phyloP scores from a whole-genome alignment of 2,329 filamentous ascomycete genomes.

The Aspergillus hiratsukae region DNA sequence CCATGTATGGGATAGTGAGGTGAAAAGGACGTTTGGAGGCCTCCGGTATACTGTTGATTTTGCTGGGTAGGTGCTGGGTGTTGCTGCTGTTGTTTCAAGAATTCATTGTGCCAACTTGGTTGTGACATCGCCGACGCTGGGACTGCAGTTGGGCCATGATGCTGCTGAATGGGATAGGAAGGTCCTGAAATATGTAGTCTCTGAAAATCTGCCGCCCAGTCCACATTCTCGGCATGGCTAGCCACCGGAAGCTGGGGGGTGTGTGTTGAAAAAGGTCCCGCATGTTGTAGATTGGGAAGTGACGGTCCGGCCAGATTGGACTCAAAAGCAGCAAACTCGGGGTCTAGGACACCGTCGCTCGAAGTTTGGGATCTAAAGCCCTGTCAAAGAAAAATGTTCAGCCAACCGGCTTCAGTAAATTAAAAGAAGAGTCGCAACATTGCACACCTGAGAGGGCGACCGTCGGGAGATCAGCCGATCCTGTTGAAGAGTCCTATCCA shows the following conservation, averaged over 20 bases:
- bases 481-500: constrained; percentile 68
- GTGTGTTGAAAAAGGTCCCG: constrained; percentile 24
- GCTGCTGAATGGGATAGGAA: constrained; percentile 43
- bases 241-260: constrained; percentile 20
- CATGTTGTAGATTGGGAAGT: constrained; percentile 36
- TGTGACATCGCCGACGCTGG: constrained; percentile 25
- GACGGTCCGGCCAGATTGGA: constrained; percentile 28
- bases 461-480: constrained; percentile 59
- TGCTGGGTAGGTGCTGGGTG: constrained; percentile 21
- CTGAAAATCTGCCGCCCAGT: constrained; percentile 47
- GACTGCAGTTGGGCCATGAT: constrained; percentile 42
- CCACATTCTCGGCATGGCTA: constrained; percentile 19
- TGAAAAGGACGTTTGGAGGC: constrained; percentile 28
- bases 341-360: constrained; percentile 54
- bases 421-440: neutral
- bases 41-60: constrained; percentile 15
- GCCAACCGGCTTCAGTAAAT: neutral
- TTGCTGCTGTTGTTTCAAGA: constrained; percentile 42
- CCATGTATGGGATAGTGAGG: constrained; percentile 22
- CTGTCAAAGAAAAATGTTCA: constrained; percentile 34
- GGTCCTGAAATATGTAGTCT: constrained; percentile 38
- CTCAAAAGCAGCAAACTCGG: constrained; percentile 68
- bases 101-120: constrained; percentile 59
- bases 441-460: constrained; percentile 51
- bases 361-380: constrained; percentile 58